Evolutionary conservation across 257 asterid species (phyloP).

Genomic region (Solanum lycopersicoides): DNA sequence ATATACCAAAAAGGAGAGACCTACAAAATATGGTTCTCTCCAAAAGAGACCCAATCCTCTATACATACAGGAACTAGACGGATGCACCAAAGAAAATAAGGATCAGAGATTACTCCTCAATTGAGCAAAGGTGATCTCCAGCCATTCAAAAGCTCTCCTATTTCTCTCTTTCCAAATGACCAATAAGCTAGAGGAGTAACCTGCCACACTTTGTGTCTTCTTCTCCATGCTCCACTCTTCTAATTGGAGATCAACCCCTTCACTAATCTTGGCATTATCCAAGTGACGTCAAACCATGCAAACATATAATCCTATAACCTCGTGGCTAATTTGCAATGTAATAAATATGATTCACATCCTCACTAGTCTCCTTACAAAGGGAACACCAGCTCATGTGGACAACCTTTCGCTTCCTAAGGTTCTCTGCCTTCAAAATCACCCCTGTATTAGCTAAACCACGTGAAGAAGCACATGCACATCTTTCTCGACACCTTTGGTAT

Average conservation of each 20-base stretch:
- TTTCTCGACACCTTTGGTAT: not conserved
- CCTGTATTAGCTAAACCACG: not conserved
- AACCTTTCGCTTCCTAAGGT: not conserved
- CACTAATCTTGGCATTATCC: not conserved
- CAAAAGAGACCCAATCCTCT: not conserved
- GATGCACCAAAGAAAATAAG: not conserved
- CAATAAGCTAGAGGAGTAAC: not conserved
- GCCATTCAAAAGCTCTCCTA: not conserved
- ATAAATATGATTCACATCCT: not conserved
- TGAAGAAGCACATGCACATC: not conserved
- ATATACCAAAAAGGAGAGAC: not conserved
- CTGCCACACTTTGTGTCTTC: not conserved
- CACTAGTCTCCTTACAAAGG: not conserved
- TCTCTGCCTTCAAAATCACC: not conserved
- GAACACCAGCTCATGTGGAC: not conserved
- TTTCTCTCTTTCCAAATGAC: not conserved
- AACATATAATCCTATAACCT: not conserved
- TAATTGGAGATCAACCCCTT: not conserved
- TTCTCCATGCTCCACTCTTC: not conserved
- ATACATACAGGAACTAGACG: not conserved
- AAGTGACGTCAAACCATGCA: not conserved
- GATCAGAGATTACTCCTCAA: not conserved
- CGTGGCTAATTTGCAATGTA: not conserved
- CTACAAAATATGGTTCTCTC: not conserved
- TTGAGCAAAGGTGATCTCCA: not conserved